Percentiles rank a stretch among this genome's conserved stretches.
Evolutionary conservation across 2,329 filamentous ascomycete species (phyloP).

Genomic region (Hypoxylon sp.): DNA sequence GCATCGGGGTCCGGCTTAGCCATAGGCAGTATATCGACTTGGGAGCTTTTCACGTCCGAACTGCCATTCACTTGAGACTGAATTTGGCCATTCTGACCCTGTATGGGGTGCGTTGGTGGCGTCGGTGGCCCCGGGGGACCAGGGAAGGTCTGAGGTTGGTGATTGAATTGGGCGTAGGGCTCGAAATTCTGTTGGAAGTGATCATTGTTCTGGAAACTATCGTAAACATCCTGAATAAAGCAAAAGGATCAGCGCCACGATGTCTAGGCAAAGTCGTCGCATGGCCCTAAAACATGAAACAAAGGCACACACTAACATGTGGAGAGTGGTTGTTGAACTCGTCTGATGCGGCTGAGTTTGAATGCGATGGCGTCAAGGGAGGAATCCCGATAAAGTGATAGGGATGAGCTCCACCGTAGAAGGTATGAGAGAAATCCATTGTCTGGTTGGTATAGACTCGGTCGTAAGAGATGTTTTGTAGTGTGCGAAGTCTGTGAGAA

Average conservation of each 20-base stretch:
- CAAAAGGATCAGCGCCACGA: constrained; percentile 44
- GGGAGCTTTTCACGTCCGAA: constrained; percentile 42
- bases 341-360: constrained; percentile 67
- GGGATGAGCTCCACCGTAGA: constrained; percentile 62
- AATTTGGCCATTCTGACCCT: constrained; percentile 49
- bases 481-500: constrained; percentile 21
- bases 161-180: constrained; percentile 59
- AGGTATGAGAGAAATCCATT: constrained; percentile 69
- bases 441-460: constrained; percentile 29
- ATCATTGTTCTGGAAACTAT: constrained; percentile 62
- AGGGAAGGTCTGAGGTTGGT: constrained; percentile 56
- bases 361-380: constrained; percentile 68
- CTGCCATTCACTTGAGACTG: constrained; percentile 45
- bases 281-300: constrained; percentile 32
- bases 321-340: constrained; percentile 68
- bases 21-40: constrained; percentile 53
- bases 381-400: constrained; percentile 69
- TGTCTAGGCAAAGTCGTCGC: constrained; percentile 49
- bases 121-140: constrained; percentile 67
- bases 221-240: constrained; percentile 62
- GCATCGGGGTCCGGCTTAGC: constrained; percentile 58
- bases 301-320: constrained; percentile 62
- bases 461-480: constrained; percentile 24
- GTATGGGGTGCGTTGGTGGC: constrained; percentile 60
- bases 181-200: constrained; percentile 63